phyloP scores from a whole-genome alignment of 2,329 filamentous ascomycete genomes.

The Aspergillus novofumigatus region DNA sequence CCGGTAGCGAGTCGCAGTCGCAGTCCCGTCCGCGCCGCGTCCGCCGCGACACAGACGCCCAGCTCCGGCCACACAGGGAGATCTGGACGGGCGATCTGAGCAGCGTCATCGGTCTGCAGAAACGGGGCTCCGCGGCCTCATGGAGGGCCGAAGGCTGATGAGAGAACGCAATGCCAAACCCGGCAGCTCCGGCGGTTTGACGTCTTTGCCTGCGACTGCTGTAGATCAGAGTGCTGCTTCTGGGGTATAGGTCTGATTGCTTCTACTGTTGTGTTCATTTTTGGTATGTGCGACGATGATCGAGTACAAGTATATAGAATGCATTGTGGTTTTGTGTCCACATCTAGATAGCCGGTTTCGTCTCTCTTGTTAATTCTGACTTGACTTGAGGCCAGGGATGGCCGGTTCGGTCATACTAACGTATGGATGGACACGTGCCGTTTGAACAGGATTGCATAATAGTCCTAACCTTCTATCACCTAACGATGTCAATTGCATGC shows the following conservation, averaged over 20 bases:
- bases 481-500: not conserved
- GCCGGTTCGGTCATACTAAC: not conserved
- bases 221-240: not conserved
- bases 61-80: slow-evolving; percentile 47
- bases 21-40: slow-evolving; percentile 33
- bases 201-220: not conserved
- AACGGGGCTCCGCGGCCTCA: slow-evolving; percentile 81
- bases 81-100: slow-evolving; percentile 71
- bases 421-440: not conserved
- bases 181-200: slow-evolving; percentile 15
- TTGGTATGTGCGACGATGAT: not conserved
- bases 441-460: not conserved
- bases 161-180: slow-evolving; percentile 60
- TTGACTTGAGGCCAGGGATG: no score
- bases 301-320: not conserved
- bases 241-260: not conserved
- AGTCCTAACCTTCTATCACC: not conserved
- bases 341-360: not conserved
- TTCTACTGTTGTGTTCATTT: not conserved
- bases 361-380: not conserved
- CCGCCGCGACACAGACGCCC: slow-evolving; percentile 36
- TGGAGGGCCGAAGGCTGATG: slow-evolving; percentile 88
- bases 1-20: slow-evolving; percentile 29
- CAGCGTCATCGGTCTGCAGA: slow-evolving; percentile 92
- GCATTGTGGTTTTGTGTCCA: not conserved